Evolutionary conservation across 306 rosid genomes (phyloP).

Genomic region (Delonix regia): DNA sequence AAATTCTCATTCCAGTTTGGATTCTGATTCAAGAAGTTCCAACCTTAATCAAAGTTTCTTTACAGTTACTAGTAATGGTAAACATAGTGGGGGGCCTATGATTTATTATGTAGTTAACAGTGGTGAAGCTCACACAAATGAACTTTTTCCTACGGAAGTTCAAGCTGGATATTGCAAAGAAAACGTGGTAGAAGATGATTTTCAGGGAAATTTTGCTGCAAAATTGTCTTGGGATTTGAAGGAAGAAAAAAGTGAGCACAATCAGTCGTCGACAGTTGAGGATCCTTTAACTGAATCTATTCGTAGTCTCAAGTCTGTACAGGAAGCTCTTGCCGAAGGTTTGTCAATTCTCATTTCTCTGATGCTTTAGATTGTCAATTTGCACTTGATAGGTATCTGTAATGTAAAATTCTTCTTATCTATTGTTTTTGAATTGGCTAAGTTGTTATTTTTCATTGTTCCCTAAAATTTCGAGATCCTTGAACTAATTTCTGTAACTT

Average conservation of each 20-base stretch:
- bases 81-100: constrained; percentile 54
- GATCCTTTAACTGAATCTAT: constrained; percentile 77
- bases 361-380: constrained; percentile 30
- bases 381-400: constrained; percentile 9
- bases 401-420: neutral
- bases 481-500: constrained; percentile 15
- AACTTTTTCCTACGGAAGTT: constrained; percentile 57
- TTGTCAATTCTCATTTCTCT: constrained; percentile 31
- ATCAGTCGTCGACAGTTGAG: constrained; percentile 44
- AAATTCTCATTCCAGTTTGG: constrained; percentile 78
- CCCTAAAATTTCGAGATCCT: constrained; percentile 21
- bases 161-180: constrained; percentile 59
- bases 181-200: constrained; percentile 56
- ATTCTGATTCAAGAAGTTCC: constrained; percentile 95
- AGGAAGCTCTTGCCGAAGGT: constrained; percentile 89
- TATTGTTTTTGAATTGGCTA: neutral
- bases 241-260: constrained; percentile 59
- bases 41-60: constrained; percentile 55
- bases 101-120: constrained; percentile 58
- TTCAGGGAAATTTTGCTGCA: constrained; percentile 51
- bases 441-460: neutral
- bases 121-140: constrained; percentile 60
- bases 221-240: constrained; percentile 55
- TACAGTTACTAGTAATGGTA: constrained; percentile 60
- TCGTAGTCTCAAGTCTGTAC: constrained; percentile 68